These are phyloP conservation scores for Aspergillus ibericus DNA, from an alignment of 2,329 filamentous ascomycete species.

Conservation along the genomic window DNA sequence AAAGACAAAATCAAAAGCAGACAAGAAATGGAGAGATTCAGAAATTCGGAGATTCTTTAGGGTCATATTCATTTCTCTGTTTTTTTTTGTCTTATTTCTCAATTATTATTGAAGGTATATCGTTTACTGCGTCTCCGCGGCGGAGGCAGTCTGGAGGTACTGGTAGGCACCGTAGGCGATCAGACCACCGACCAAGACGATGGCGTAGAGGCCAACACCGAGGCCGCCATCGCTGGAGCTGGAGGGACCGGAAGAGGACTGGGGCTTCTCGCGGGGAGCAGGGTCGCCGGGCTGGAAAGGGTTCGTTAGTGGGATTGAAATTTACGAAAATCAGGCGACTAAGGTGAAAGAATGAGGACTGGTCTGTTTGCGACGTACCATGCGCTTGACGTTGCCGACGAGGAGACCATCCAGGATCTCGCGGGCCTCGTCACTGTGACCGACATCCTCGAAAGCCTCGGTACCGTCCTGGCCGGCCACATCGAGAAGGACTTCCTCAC, in stretches of 20 bases:
- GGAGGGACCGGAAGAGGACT: constrained; percentile 48
- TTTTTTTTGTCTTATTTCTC: background rate
- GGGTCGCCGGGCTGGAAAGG: constrained; percentile 68
- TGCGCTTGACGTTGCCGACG: constrained; percentile 75
- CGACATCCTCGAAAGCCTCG: constrained; percentile 98
- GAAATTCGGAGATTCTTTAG: constrained; percentile 3
- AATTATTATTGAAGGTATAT: background rate
- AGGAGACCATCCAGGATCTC: constrained; percentile 81
- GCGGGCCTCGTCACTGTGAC: constrained; percentile 96
- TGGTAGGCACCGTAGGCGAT: constrained; percentile 80
- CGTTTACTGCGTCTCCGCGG: constrained; percentile 28
- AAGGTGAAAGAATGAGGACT: constrained; percentile 1
- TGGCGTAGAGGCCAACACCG: constrained; percentile 77
- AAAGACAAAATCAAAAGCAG: background rate
- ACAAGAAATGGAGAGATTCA: background rate
- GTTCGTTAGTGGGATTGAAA: constrained; percentile 2
- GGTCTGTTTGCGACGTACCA: constrained; percentile 56
- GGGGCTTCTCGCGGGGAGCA: constrained; percentile 60
- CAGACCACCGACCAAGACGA: constrained; percentile 75
- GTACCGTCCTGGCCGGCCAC: constrained; percentile 94
- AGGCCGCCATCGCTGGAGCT: constrained; percentile 47
- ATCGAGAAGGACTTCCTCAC: constrained; percentile 96
- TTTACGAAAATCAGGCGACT: background rate
- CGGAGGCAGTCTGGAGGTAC: constrained; percentile 63
- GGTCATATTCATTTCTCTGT: background rate